These are phyloP conservation scores for Petunia axillaris DNA, from an alignment of 257 asterid genomes.

Conservation along the genomic window DNA sequence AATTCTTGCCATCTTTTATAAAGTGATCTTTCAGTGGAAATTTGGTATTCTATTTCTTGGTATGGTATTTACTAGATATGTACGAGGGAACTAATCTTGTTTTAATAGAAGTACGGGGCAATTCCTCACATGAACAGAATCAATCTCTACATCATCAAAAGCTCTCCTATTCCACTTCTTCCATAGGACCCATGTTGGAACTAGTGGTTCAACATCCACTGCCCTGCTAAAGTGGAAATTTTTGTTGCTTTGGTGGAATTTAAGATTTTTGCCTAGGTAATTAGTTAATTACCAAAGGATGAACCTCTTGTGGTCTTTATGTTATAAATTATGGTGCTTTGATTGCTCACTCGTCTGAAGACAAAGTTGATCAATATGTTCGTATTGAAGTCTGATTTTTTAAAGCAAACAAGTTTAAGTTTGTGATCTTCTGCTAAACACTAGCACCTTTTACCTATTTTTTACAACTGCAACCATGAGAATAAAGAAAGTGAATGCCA, in stretches of 20 bases:
- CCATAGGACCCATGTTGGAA: neutral
- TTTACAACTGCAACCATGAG: constrained; percentile 2
- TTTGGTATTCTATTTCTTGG: constrained; percentile 11
- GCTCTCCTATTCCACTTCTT: neutral
- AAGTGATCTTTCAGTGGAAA: neutral
- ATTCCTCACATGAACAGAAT: constrained; percentile 3
- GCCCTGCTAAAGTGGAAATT: constrained; percentile 6
- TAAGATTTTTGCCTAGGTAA: neutral
- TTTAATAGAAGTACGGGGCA: neutral
- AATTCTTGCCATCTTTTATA: neutral
- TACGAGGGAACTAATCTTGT: neutral
- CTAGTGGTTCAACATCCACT: constrained; percentile 19
- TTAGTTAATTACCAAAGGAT: constrained; percentile 17
- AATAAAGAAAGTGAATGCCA: neutral
- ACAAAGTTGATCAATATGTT: neutral
- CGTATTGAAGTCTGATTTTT: neutral
- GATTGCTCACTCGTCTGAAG: constrained; percentile 5
- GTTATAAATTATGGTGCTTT: neutral
- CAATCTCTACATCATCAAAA: constrained; percentile 5
- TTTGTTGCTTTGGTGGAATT: neutral
- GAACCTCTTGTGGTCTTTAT: neutral
- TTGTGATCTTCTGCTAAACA: neutral
- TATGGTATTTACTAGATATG: neutral
- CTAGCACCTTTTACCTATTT: neutral
- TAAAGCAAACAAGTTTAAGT: neutral